A percentile compares a stretch with the other conserved stretches of the same genome.
These are phyloP conservation scores for Venturia carpophila DNA, from an alignment of 2,329 filamentous ascomycete species.

Conservation along the genomic window DNA sequence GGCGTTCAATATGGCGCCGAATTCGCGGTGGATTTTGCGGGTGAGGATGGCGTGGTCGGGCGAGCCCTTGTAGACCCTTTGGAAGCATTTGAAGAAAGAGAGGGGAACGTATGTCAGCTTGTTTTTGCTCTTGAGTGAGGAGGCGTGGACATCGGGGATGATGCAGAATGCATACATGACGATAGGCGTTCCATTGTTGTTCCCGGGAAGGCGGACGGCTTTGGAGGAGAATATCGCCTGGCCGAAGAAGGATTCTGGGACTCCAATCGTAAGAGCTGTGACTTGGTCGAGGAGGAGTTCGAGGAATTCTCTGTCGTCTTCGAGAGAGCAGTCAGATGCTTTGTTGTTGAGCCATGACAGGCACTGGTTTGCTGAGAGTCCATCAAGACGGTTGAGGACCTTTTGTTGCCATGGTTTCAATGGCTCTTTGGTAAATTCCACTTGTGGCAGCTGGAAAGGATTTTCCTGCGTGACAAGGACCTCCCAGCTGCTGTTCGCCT, in stretches of 20 bases:
- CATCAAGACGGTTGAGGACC: slow-evolving; percentile 25
- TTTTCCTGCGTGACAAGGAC: slow-evolving; percentile 36
- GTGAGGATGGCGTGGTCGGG: slow-evolving; percentile 39
- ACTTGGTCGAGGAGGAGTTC: slow-evolving; percentile 29
- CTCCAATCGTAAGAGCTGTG: slow-evolving; percentile 25
- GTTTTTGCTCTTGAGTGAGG: slow-evolving; percentile 25
- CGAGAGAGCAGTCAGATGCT: slow-evolving; percentile 19
- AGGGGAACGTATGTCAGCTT: slow-evolving; percentile 32
- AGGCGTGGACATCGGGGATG: slow-evolving; percentile 35
- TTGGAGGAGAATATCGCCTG: slow-evolving; percentile 38
- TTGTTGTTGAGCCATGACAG: slow-evolving; percentile 29
- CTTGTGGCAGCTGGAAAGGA: slow-evolving; percentile 39
- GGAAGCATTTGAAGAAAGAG: slow-evolving; percentile 38
- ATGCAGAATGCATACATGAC: slow-evolving; percentile 38
- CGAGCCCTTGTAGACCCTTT: slow-evolving; percentile 38
- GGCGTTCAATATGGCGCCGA: slow-evolving; percentile 33
- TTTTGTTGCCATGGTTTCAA: slow-evolving; percentile 28
- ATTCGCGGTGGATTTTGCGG: slow-evolving; percentile 40
- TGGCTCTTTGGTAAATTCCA: slow-evolving; percentile 30
- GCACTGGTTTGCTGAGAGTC: slow-evolving; percentile 24
- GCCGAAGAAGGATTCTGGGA: slow-evolving; percentile 35
- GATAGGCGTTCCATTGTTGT: slow-evolving; percentile 25
- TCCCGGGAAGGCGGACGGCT: slow-evolving; percentile 30
- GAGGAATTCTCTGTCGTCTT: slow-evolving; percentile 32
- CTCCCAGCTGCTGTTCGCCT: slow-evolving; percentile 36